Evolutionary conservation across 257 asterid genomes (phyloP), one percentile per base, ranked within the genome.

Genomic region (Salvia splendens): DNA sequence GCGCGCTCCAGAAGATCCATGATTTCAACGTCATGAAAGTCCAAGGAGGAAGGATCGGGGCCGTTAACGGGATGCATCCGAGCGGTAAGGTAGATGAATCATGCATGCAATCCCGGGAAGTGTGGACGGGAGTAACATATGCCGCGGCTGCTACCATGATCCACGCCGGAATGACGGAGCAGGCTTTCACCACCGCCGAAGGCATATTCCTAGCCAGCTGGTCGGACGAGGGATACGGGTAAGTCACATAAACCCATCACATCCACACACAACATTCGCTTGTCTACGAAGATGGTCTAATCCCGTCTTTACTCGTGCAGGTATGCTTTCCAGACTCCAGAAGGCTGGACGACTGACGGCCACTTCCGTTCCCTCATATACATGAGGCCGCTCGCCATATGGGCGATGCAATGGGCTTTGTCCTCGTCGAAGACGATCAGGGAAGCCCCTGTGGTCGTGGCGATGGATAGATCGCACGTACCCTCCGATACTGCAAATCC

Each of bases 191-290:
- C 40, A 81, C 99, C 0, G 99, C 99, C 0, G 87, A 91, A 76
- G 99, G 99, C 16, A 87, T 94, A 72, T 94, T 94, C 82, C 80
- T 64, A 5, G 90, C 99, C 0, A 97, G 99, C 73, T 94, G 99
- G 99, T 94, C 99, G 0, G 99, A 94, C 53, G 99, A 87, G 78
- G 99, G 99, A 43, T 85, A 54, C 8, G 99, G 99, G 97, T 94
- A 80, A 64, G 89, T 5, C 8, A 38, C 8, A 5, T 8, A 76
- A 64, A 10, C 30, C 0, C 41, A 3, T 74, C 36, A 15, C 3
- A 15, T 7, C 63, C 10, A 3, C 4, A 0, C 2, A 5, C 8
- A 2, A 8, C 42, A 5, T 40, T 40, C 8, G 45, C 40, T 35
- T 4, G 38, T 2, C 6, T 33, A 33, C 38, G 38, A 33, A 5